Evolutionary conservation across 805 yeast species (phyloP).

Genomic region (Saturnispora kantuleensis): DNA sequence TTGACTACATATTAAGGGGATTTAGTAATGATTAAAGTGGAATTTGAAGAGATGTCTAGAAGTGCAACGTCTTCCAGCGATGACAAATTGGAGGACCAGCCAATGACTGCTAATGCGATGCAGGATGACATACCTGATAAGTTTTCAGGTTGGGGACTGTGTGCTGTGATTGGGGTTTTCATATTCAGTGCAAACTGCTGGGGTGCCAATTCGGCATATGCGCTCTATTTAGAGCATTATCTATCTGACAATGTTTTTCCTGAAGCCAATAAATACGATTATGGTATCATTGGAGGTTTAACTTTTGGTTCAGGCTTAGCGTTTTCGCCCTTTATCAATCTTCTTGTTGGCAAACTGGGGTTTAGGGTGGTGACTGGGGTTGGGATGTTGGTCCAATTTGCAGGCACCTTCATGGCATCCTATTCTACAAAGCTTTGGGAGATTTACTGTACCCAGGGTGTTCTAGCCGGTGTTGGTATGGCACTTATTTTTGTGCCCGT

Average conservation of each 20-base stretch:
- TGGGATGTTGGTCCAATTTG: constrained; percentile 44
- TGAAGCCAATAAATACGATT: constrained; percentile 49
- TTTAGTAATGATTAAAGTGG: too few species aligned
- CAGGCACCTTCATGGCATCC: constrained; percentile 51
- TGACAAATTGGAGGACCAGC: background rate
- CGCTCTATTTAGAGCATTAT: constrained; percentile 52
- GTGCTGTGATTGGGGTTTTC: constrained; percentile 34
- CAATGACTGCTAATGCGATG: background rate
- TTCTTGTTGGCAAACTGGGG: constrained; percentile 36
- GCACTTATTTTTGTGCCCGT: constrained; percentile 52
- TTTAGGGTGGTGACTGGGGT: constrained; percentile 30
- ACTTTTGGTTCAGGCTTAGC: constrained; percentile 47
- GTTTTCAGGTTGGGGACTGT: constrained; percentile 60
- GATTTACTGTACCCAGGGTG: constrained; percentile 57
- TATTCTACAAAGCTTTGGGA: constrained; percentile 55
- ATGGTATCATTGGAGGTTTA: constrained; percentile 60
- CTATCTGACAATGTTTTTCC: constrained; percentile 38
- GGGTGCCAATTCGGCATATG: constrained; percentile 66
- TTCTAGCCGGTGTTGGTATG: constrained; percentile 48
- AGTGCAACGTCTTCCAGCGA: too few species aligned
- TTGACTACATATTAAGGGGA: too few species aligned
- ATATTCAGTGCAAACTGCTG: constrained; percentile 51
- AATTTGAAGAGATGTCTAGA: too few species aligned
- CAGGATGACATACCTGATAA: constrained; percentile 41
- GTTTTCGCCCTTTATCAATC: constrained; percentile 39